Evolutionary conservation across 768 basidiomycete species (phyloP).

Genomic region (Russula dissimulans): DNA sequence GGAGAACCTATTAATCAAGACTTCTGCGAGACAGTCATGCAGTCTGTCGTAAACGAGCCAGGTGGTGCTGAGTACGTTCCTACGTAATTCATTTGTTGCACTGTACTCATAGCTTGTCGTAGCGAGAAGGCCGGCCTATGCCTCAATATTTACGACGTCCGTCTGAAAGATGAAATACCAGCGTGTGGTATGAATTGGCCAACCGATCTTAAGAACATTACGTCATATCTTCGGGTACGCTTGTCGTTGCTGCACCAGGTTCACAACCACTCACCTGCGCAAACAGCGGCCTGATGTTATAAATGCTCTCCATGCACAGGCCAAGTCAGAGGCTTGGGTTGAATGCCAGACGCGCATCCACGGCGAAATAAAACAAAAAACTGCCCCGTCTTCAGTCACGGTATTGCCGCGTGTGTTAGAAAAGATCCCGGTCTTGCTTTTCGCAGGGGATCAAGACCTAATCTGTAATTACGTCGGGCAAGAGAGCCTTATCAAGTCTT

Average conservation of each 20-base stretch:
- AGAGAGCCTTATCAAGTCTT: conserved; percentile 70
- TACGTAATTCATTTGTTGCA: neutral
- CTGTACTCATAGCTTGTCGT: conserved; percentile 34
- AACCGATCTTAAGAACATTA: conserved; percentile 67
- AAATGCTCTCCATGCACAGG: conserved; percentile 68
- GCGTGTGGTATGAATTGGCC: conserved; percentile 99
- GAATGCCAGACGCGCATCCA: conserved; percentile 75
- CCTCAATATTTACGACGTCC: conserved; percentile 91
- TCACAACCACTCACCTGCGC: neutral
- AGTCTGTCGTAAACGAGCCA: conserved; percentile 26
- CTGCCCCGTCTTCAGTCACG: conserved; percentile 60
- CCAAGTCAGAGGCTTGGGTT: conserved; percentile 71
- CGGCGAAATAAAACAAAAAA: conserved; percentile 42
- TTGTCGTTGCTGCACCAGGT: neutral
- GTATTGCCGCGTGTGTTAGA: conserved; percentile 73
- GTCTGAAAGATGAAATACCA: conserved; percentile 75
- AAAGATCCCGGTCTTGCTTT: conserved; percentile 78
- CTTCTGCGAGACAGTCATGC: conserved; percentile 53
- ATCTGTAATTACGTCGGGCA: conserved; percentile 95
- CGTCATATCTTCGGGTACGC: conserved; percentile 72
- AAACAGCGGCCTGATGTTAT: conserved; percentile 73
- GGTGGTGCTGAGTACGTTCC: conserved; percentile 4
- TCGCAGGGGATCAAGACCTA: conserved; percentile 90
- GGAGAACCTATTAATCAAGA: conserved; percentile 48
- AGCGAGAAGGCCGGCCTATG: conserved; percentile 61